Percentiles rank a stretch among this genome's conserved stretches.
These are phyloP conservation scores for Podospora pseudocomata DNA, from an alignment of 495 filamentous ascomycete species.

Conservation along the genomic window DNA sequence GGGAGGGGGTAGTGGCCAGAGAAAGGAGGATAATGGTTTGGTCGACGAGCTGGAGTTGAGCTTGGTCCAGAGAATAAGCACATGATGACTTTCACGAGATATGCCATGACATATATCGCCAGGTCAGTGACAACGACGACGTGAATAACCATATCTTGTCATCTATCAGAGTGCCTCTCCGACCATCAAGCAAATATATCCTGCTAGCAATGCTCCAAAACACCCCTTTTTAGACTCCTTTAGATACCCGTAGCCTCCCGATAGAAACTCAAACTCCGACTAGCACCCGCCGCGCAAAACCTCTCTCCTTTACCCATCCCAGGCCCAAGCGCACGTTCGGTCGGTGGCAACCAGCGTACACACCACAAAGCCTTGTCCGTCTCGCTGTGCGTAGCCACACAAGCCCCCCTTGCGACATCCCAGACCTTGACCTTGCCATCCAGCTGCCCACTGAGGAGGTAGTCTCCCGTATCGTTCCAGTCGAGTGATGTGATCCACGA, in stretches of 20 bases:
- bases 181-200: not conserved
- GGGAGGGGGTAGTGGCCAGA: not conserved
- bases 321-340: conserved; percentile 31
- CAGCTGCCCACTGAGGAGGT: conserved; percentile 78
- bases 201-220: not conserved
- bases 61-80: too few relatives aligned
- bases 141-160: not conserved
- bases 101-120: not conserved
- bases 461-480: conserved; percentile 94
- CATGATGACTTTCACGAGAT: too few relatives aligned
- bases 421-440: conserved; percentile 95
- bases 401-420: conserved; percentile 74
- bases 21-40: not conserved
- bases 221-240: not conserved
- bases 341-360: conserved; percentile 84
- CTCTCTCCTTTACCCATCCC: conserved; percentile 67
- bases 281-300: conserved; percentile 83
- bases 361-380: conserved; percentile 82
- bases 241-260: conserved; percentile 80
- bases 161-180: not conserved
- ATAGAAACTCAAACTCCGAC: conserved; percentile 79
- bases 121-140: not conserved
- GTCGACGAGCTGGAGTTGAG: too few relatives aligned
- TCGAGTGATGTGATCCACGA: conserved; percentile 87
- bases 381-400: conserved; percentile 91